Evolutionary conservation across 192 early-diverging fungal genomes (phyloP).

Genomic region (Backusella mclennaniae): DNA sequence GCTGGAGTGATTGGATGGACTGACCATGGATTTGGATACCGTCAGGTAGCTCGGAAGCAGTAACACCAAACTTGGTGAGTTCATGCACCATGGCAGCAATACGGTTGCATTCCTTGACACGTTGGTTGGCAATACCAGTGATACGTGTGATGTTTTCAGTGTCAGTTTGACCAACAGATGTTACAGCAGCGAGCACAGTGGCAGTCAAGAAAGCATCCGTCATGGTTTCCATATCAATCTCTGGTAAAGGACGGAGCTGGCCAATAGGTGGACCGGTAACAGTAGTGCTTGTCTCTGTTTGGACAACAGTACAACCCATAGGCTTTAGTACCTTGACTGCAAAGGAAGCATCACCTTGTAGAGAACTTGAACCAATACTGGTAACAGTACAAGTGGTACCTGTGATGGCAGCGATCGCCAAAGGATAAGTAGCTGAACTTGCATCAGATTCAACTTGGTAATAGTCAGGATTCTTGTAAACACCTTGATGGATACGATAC

Average conservation of each 20-base stretch:
- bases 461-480: slow-evolving; percentile 77
- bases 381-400: slow-evolving; percentile 84
- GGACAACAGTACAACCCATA: slow-evolving; percentile 92
- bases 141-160: slow-evolving; percentile 75
- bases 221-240: slow-evolving; percentile 98
- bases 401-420: slow-evolving; percentile 95
- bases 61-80: slow-evolving; percentile 87
- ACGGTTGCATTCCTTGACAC: slow-evolving; percentile 98
- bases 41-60: slow-evolving; percentile 79
- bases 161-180: slow-evolving; percentile 44
- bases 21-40: slow-evolving; percentile 87
- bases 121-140: slow-evolving; percentile 95
- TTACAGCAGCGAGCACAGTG: slow-evolving; percentile 89
- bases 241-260: slow-evolving; percentile 62
- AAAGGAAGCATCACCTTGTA: slow-evolving; percentile 92
- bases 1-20: slow-evolving; percentile 45
- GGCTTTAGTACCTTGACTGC: slow-evolving; percentile 84
- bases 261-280: slow-evolving; percentile 83
- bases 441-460: slow-evolving; percentile 97
- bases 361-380: slow-evolving; percentile 86
- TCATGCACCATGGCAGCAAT: slow-evolving; percentile 96
- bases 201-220: slow-evolving; percentile 99
- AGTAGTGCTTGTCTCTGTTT: slow-evolving; percentile 86
- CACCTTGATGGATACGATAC: slow-evolving; percentile 77
- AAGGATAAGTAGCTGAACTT: slow-evolving; percentile 96